Evolutionary conservation across 2,329 filamentous ascomycete genomes (phyloP).

Genomic region (Claviceps fusiformis): DNA sequence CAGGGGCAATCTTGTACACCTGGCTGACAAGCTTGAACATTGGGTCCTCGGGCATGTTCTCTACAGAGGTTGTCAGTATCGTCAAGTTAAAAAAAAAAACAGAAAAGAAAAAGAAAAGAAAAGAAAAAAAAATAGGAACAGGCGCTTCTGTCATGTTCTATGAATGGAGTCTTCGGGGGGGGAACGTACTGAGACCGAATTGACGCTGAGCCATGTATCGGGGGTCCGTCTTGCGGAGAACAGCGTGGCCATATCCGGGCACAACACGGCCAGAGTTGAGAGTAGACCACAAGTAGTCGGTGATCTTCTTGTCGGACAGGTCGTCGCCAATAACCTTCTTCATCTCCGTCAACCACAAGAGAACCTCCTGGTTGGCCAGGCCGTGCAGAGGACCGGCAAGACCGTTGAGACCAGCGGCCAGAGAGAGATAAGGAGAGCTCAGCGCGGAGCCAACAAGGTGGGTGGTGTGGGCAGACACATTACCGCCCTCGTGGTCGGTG

Average conservation of each 20-base stretch:
- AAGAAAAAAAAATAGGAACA: neutral
- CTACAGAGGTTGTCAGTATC: slow-evolving; percentile 18
- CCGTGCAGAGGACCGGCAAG: slow-evolving; percentile 96
- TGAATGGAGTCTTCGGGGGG: neutral
- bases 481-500: slow-evolving; percentile 98
- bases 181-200: slow-evolving; percentile 56
- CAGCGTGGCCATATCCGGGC: slow-evolving; percentile 95
- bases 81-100: neutral
- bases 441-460: slow-evolving; percentile 94
- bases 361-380: slow-evolving; percentile 98
- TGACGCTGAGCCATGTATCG: slow-evolving; percentile 97
- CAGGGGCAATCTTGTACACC: slow-evolving; percentile 99
- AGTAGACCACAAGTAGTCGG: slow-evolving; percentile 96
- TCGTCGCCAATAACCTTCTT: slow-evolving; percentile 90
- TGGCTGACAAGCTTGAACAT: slow-evolving; percentile 99
- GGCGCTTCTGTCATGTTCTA: neutral
- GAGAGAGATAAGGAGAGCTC: slow-evolving; percentile 92
- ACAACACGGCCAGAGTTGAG: slow-evolving; percentile 93
- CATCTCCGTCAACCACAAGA: slow-evolving; percentile 99
- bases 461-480: slow-evolving; percentile 96
- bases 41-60: slow-evolving; percentile 89
- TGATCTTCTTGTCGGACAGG: slow-evolving; percentile 91
- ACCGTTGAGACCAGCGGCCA: slow-evolving; percentile 94
- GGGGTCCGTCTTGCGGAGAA: slow-evolving; percentile 98
- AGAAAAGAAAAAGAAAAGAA: neutral